Base-by-base conservation (phyloP, 768 basidiomycete genomes). In the Calocera viscosa region DNA sequence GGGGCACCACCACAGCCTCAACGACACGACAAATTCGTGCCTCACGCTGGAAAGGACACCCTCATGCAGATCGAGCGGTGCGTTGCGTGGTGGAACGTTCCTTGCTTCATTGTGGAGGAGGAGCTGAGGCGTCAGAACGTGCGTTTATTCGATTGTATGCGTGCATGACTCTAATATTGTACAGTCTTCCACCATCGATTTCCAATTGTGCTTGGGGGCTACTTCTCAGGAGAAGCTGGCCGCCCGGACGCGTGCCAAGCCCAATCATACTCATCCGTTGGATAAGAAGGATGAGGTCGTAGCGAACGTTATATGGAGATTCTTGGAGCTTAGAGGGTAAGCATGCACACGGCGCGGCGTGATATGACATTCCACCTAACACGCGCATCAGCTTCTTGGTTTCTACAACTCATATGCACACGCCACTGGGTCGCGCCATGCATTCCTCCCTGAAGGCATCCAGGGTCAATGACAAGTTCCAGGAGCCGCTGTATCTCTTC, bases 231-330 rank as follows among this genome's bases (percentile, higher is more conserved):
- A 94, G 66, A 86, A 86, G 71, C 81, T 89, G 24, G 94, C 96
- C 0, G 75, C 78, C 41, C 86, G 92, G 43, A 98, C 95, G 63
- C 89, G 88, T 75, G 81, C 82, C 41, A 89, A 86, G 78, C 72
- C 71, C 39, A 72, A 72, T 5, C 22, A n/a, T 26, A 63, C 47
- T 22, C 72, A 73, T 68, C 82, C 85, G 17, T 81, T 99, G 30
- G 95, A 98, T 68, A 97, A 96, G 79, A 98, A 98, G 78, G 96
- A 99, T 72, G 96, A 99, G 76, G 82, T 96, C 0, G 96, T 99
- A 2, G 94, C 94, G 8, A 99, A 99, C 74, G 94, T 95, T 30
- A 90, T 99, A 66, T 97, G 94, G 94, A 85, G 95, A 65, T 97
- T 98, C 83, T 83, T 99, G 66, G 95, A 97, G 76, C 80, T 97